Conservation (phyloP, 345 rosid species). For the Boechera divaricarpa region DNA sequence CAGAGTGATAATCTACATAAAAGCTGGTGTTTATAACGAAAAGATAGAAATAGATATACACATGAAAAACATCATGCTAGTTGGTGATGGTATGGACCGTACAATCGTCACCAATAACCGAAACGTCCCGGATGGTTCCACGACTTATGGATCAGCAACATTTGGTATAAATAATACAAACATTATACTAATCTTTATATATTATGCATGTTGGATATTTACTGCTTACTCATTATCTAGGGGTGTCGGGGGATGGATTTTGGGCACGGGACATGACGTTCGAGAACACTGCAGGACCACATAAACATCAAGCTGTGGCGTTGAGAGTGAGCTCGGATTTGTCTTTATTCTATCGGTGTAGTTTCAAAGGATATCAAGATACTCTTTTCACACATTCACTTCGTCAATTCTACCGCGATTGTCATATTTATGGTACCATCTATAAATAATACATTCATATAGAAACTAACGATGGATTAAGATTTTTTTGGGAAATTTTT, state of each 20-base stretch:
- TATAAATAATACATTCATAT: background rate
- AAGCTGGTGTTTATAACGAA: conserved; percentile 73
- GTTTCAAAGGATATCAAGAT: conserved; percentile 74
- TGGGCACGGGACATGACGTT: conserved; percentile 84
- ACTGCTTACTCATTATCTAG: conserved; percentile 39
- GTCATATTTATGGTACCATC: conserved; percentile 61
- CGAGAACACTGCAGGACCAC: conserved; percentile 80
- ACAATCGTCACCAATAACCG: conserved; percentile 60
- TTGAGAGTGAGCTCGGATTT: conserved; percentile 59
- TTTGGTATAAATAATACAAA: conserved; percentile 50
- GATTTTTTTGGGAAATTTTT: background rate
- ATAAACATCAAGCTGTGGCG: conserved; percentile 74
- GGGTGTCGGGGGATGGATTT: conserved; percentile 73
- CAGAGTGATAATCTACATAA: conserved; percentile 61
- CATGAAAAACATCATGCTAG: conserved; percentile 64
- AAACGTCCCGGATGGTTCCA: conserved; percentile 59
- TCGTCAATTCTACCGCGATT: conserved; percentile 75
- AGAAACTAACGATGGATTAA: background rate
- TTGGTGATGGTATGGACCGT: conserved; percentile 81
- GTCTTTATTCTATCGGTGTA: conserved; percentile 66
- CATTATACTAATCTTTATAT: background rate
- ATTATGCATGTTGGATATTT: conserved; percentile 12
- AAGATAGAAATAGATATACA: conserved; percentile 56
- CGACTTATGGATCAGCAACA: conserved; percentile 67
- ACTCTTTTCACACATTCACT: conserved; percentile 65